Evolutionary conservation across 2,329 filamentous ascomycete genomes (phyloP), one percentile per base, ranked within the genome.

Genomic region (Fusarium ramigenum): DNA sequence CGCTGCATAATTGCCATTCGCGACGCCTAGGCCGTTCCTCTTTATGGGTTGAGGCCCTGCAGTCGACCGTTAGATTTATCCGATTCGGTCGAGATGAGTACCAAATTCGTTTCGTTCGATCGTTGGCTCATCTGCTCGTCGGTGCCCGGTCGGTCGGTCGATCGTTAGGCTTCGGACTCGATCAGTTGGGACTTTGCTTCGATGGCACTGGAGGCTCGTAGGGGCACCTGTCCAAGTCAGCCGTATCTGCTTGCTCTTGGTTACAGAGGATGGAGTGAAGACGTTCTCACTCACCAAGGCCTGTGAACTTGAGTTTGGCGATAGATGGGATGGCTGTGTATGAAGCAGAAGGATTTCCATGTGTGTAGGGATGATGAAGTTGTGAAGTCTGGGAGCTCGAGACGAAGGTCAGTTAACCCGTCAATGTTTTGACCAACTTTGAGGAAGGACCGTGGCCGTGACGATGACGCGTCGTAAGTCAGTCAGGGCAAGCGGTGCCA

Each of bases 381-480:
- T 21, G 11, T 25, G 8, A 52, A 52, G 16, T 36, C n/a, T 52
- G 32, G 32, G 3, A 8, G 30, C 18, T 25, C 49, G 2, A 25
- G n/a, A 8, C 3, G n/a, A 36, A 15, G 32, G 6, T 4, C 21
- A 32, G n/a, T 36, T 21, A 8, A 14, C 32, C 49, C 3, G 16
- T 7, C 5, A 8, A 19, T 25, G n/a, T 15, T 23, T 12, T n/a
- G 14, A 5, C 28, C 11, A 19, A 0, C 18, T 23, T 15, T 10
- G 6, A 15, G 16, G 30, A 10, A 52, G 7, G 49, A 4, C n/a
- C 30, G 3, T 25, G 4, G 16, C 2, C 30, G 12, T 25, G 49
- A 21, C 0, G 4, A 21, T 7, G n/a, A 36, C 32, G n/a, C 11
- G 16, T 36, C 10, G 3, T 3, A 5, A 0, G 32, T 21, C n/a